These are phyloP conservation scores for Amanita pallidorosea DNA, from an alignment of 768 basidiomycete species.

Conservation along the genomic window DNA sequence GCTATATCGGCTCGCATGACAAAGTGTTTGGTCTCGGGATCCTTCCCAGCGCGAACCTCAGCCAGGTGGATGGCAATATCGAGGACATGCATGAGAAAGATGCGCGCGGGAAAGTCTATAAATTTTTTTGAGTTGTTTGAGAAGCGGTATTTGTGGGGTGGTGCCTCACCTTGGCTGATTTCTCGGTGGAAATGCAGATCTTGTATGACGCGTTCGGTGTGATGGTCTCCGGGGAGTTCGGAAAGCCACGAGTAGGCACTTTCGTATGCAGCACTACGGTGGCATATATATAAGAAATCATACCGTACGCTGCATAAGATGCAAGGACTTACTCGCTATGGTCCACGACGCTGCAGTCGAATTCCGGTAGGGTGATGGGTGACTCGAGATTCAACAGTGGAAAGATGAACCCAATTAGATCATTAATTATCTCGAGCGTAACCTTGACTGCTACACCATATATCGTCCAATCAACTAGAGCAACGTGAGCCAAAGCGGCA, in stretches of 20 bases:
- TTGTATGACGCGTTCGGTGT: slow-evolving; percentile 21
- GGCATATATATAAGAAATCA: neutral
- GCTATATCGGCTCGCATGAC: slow-evolving; percentile 21
- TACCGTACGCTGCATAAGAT: neutral
- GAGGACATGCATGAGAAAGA: slow-evolving; percentile 6
- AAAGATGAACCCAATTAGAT: slow-evolving; percentile 17
- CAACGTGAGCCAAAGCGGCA: neutral
- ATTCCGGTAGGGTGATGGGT: slow-evolving; percentile 20
- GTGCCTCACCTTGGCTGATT: slow-evolving; percentile 30
- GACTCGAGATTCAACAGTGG: slow-evolving; percentile 17
- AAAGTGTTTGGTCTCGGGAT: slow-evolving; percentile 12
- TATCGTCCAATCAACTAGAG: slow-evolving; percentile 46
- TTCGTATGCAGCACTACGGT: slow-evolving; percentile 29
- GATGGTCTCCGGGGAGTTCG: slow-evolving; percentile 15
- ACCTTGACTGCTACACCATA: slow-evolving; percentile 34
- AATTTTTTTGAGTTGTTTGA: slow-evolving; percentile 26
- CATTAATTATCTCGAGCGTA: slow-evolving; percentile 29
- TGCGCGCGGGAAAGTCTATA: slow-evolving; percentile 12
- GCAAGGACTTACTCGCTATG: slow-evolving; percentile 29
- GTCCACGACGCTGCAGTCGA: slow-evolving; percentile 20
- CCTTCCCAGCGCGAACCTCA: slow-evolving; percentile 8
- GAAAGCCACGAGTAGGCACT: slow-evolving; percentile 29
- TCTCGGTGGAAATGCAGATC: slow-evolving; percentile 34
- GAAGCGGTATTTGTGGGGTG: neutral
- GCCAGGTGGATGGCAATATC: slow-evolving; percentile 8